Conservation (phyloP, 1,139 yeast species). For the Hyphopichia wangnamkhiaoensis region DNA sequence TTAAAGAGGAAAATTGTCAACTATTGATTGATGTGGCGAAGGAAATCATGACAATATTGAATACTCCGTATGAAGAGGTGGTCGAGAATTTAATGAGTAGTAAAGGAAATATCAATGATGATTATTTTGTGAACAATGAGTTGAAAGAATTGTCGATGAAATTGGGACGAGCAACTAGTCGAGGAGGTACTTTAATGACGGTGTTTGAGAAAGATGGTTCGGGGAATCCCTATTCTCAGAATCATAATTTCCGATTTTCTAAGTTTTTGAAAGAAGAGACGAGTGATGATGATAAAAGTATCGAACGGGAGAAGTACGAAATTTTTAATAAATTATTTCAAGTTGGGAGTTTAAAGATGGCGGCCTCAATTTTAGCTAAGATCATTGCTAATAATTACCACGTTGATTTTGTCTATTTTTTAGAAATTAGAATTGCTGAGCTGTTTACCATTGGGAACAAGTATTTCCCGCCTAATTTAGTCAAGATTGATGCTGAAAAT, state of each 20-base stretch:
- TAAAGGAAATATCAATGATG: neutral
- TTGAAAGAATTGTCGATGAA: constrained; percentile 28
- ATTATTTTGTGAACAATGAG: constrained; percentile 16
- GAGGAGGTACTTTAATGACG: constrained; percentile 33
- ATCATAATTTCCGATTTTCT: constrained; percentile 43
- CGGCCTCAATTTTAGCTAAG: constrained; percentile 43
- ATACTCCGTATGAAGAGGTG: constrained; percentile 27
- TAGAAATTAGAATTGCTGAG: constrained; percentile 58
- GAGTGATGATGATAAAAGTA: constrained; percentile 16
- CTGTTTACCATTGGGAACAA: constrained; percentile 38
- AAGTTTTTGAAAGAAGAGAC: constrained; percentile 22
- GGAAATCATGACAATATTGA: constrained; percentile 46
- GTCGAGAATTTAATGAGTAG: constrained; percentile 7
- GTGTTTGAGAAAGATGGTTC: constrained; percentile 64
- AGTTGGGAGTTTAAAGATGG: constrained; percentile 44
- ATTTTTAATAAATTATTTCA: constrained; percentile 42
- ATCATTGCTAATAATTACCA: constrained; percentile 38
- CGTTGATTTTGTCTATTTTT: constrained; percentile 53
- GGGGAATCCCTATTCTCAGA: constrained; percentile 56
- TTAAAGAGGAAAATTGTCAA: constrained; percentile 35
- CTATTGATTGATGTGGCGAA: constrained; percentile 38
- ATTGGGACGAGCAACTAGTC: constrained; percentile 59
- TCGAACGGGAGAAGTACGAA: constrained; percentile 15
- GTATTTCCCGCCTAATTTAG: constrained; percentile 40
- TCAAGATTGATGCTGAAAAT: constrained; percentile 44